Evolutionary conservation across 2,329 filamentous ascomycete genomes (phyloP).

Genomic region (Neoascochyta sp.): DNA sequence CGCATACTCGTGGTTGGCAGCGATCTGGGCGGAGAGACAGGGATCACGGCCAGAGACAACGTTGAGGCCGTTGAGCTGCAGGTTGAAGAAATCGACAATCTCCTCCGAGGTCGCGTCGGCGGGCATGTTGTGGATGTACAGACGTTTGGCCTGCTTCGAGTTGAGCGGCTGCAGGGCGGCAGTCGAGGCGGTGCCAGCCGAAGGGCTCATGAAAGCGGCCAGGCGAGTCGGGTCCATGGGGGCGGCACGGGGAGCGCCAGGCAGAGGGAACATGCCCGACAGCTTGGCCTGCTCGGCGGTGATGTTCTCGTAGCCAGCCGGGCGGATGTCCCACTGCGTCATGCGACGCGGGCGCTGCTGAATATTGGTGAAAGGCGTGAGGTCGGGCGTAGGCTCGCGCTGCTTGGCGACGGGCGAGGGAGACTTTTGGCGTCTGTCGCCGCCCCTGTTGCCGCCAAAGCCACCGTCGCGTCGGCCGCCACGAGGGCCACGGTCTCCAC

Average conservation of each 20-base stretch:
- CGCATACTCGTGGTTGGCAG: slow-evolving; percentile 74
- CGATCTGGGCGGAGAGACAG: slow-evolving; percentile 78
- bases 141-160: slow-evolving; percentile 87
- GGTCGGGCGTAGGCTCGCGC: slow-evolving; percentile 90
- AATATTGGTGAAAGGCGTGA: slow-evolving; percentile 80
- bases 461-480: slow-evolving; percentile 23
- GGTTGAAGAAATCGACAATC: slow-evolving; percentile 84
- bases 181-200: slow-evolving; percentile 65
- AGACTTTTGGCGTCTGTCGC: slow-evolving; percentile 59
- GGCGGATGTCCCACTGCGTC: slow-evolving; percentile 99
- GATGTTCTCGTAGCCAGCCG: slow-evolving; percentile 95
- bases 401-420: slow-evolving; percentile 76
- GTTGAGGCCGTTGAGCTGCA: slow-evolving; percentile 95
- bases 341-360: slow-evolving; percentile 83
- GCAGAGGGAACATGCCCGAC: slow-evolving; percentile 97
- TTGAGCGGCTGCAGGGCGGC: slow-evolving; percentile 88
- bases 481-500: slow-evolving; percentile 37
- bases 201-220: slow-evolving; percentile 92
- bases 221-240: slow-evolving; percentile 92
- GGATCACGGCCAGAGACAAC: slow-evolving; percentile 80
- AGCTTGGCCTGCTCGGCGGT: slow-evolving; percentile 98
- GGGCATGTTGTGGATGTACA: slow-evolving; percentile 83
- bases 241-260: slow-evolving; percentile 89
- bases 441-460: slow-evolving; percentile 13
- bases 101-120: slow-evolving; percentile 68